Evolutionary conservation across 768 basidiomycete species (phyloP).

Genomic region (Podaxis rugospora): DNA sequence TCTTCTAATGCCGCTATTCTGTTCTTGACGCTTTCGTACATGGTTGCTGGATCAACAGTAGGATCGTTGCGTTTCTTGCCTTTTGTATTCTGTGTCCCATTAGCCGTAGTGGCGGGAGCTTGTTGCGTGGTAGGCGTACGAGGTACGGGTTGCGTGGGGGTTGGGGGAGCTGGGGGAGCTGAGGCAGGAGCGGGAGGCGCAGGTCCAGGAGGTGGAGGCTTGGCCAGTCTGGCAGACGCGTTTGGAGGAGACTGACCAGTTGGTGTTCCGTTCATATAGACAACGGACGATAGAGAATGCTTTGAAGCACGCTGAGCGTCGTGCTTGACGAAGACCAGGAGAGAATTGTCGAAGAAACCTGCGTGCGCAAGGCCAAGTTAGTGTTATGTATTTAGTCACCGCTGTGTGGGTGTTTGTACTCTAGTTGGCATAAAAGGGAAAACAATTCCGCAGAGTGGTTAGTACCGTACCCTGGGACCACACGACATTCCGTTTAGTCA

Average conservation of each 20-base stretch:
- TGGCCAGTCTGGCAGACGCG: conserved; percentile 36
- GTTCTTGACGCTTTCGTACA: conserved; percentile 87
- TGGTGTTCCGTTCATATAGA: conserved; percentile 46
- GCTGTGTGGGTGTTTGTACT: conserved; percentile 6
- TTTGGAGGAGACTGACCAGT: conserved; percentile 24
- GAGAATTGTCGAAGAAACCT: neutral
- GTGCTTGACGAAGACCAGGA: conserved; percentile 1
- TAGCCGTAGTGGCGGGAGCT: conserved; percentile 23
- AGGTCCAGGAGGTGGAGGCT: conserved; percentile 54
- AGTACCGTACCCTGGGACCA: too few species aligned
- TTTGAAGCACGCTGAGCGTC: conserved; percentile 6
- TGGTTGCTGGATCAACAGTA: conserved; percentile 75
- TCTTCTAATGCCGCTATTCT: conserved; percentile 88
- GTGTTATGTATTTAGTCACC: conserved; percentile 3
- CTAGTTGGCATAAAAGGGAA: neutral
- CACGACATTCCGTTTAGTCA: neutral
- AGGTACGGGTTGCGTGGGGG: conserved; percentile 17
- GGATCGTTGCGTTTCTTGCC: conserved; percentile 72
- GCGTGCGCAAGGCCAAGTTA: neutral
- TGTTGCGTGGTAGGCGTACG: conserved; percentile 16
- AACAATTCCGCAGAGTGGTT: neutral
- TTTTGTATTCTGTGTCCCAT: conserved; percentile 34
- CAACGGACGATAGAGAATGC: conserved; percentile 10
- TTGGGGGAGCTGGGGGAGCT: conserved; percentile 53
- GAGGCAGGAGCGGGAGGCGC: conserved; percentile 58